Evolutionary conservation across 139 green algal genomes (phyloP).

Genomic region (Chlorella ohadii): DNA sequence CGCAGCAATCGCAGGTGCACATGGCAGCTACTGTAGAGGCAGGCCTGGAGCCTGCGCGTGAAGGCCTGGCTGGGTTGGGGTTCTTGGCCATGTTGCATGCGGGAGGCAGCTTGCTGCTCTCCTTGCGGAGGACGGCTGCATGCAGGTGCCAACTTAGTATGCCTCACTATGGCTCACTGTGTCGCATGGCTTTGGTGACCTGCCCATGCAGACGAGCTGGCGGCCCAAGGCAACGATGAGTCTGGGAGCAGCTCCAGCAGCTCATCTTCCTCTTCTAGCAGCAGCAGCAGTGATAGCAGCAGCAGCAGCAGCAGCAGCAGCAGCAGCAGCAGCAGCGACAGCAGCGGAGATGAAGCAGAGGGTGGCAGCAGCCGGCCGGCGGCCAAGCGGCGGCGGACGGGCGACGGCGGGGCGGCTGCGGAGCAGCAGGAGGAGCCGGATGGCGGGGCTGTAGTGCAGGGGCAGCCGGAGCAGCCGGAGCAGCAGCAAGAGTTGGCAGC

Average conservation of each 20-base stretch:
- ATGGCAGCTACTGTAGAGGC: no score
- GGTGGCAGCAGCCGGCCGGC: background rate
- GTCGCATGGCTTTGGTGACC: no score
- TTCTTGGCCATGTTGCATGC: no score
- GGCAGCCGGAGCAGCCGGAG: background rate
- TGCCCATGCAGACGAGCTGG: slow-evolving; percentile 33
- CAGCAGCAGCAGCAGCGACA: slow-evolving; percentile 31
- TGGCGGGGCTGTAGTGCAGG: background rate
- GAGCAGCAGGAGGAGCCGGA: background rate
- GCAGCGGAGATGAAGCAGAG: slow-evolving; percentile 7
- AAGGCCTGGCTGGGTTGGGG: no score
- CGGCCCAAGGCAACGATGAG: slow-evolving; percentile 7
- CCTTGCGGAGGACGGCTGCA: no score
- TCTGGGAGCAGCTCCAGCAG: slow-evolving; percentile 33
- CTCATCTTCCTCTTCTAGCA: slow-evolving; percentile 31
- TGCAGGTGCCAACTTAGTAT: no score
- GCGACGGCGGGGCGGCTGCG: background rate
- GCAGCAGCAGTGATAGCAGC: slow-evolving; percentile 29
- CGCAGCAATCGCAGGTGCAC: slow-evolving; percentile 52
- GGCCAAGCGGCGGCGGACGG: slow-evolving; percentile 19
- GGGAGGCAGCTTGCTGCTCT: no score
- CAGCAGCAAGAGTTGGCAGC: background rate
- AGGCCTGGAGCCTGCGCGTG: no score
- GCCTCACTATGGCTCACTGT: background rate
- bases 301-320: slow-evolving; percentile 42